Evolutionary conservation across 1,284 basidiomycete genomes (phyloP), one percentile per base, ranked within the genome.

Genomic region (Cutaneotrichosporon mucoides): DNA sequence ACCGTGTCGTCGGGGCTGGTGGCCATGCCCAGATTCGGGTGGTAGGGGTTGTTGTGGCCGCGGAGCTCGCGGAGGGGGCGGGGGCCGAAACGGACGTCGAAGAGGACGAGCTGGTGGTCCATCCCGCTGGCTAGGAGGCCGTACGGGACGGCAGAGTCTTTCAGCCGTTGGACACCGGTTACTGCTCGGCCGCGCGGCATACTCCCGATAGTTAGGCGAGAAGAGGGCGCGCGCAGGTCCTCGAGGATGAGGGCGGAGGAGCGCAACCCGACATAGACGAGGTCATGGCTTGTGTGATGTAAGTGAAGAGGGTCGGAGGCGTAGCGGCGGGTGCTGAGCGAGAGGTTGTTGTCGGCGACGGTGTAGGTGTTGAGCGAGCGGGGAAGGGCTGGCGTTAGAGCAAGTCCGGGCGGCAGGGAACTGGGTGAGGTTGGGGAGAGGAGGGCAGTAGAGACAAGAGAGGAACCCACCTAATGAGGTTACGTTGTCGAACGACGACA

Each of bases 81-180:
- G 13, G 52, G 36, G 5, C 61, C 53, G 47, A 65, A 76, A 16
- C 75, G 64, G 13, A 68, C 58, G 57, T 76, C 75, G 42, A 68
- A 76, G 6, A 76, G 54, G 33, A 69, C 44, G 45, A 76, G 53
- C 68, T 76, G 56, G 58, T 72, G 49, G 35, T 60, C 60, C 61
- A 76, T 61, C 2, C 68, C 73, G 45, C 69, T 70, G 6, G 66
- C 70, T 1, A 68, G 58, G 24, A 75, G 38, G n/a, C 75, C 75
- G 64, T 63, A 76, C 10, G 75, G 75, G 1, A 74, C 73, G 0
- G 69, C 73, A 9, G 61, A 65, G 60, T 75, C 75, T 16, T 64
- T 53, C 44, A 76, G 58, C 12, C 71, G 53, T 60, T 67, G 68
- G 4, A 76, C 67, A 1, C 68, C 70, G 5, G 73, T 67, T 1